Percentiles rank a stretch among this genome's conserved stretches.
phyloP scores from a whole-genome alignment of 2,329 filamentous ascomycete species.

The Byssochlamys sp. region DNA sequence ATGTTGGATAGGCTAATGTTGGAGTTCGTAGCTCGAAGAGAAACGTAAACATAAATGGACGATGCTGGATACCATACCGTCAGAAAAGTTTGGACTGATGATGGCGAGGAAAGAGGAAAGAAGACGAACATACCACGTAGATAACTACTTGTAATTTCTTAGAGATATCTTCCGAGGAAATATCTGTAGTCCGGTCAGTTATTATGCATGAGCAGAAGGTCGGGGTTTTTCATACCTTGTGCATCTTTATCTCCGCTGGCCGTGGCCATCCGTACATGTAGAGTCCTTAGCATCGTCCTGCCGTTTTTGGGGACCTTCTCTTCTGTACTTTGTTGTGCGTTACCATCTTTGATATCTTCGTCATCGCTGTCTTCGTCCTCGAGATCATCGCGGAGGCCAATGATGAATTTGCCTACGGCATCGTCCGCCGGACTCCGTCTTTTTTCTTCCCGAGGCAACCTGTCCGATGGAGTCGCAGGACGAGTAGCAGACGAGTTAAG shows the following conservation, averaged over 20 bases:
- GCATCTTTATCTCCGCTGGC: slow-evolving; percentile 6
- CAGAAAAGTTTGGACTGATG: slow-evolving; percentile 2
- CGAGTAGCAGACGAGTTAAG: neutral
- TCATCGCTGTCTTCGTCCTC: slow-evolving; percentile 28
- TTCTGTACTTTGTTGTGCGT: slow-evolving; percentile 11
- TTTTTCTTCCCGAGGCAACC: neutral
- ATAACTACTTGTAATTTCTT: slow-evolving; percentile 31
- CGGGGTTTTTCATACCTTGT: slow-evolving; percentile 10
- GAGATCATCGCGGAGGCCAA: slow-evolving; percentile 36
- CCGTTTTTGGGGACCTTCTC: slow-evolving; percentile 12
- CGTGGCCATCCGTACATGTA: slow-evolving; percentile 24
- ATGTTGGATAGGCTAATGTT: slow-evolving; percentile 30
- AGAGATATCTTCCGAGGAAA: neutral
- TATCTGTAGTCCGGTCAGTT: slow-evolving; percentile 2
- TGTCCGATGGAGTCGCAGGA: neutral
- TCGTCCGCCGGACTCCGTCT: slow-evolving; percentile 5
- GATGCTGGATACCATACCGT: slow-evolving; percentile 20
- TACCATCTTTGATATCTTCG: slow-evolving; percentile 19
- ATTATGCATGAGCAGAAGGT: neutral
- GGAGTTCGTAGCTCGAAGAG: slow-evolving; percentile 37
- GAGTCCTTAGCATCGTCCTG: slow-evolving; percentile 26
- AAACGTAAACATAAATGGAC: slow-evolving; percentile 45
- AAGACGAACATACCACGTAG: slow-evolving; percentile 28
- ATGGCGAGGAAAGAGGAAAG: neutral
- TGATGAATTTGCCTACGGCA: slow-evolving; percentile 28